Evolutionary conservation across 176 grass and related monocot genomes (phyloP).

Genomic region (Avena atlantica): DNA sequence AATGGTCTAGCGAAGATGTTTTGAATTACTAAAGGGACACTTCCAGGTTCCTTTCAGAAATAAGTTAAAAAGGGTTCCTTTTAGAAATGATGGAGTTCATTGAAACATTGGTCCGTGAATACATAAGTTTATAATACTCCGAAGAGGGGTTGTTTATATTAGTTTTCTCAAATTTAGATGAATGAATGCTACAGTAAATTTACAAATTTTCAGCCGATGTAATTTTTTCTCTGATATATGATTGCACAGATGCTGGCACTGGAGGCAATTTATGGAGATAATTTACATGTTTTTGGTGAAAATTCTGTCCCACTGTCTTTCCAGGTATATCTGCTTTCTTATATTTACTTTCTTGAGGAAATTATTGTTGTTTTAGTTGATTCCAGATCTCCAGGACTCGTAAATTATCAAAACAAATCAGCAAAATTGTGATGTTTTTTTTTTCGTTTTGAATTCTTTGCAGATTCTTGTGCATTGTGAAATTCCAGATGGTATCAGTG

Average conservation of each 20-base stretch:
- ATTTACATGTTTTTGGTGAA: constrained; percentile 33
- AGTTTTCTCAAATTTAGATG: background rate
- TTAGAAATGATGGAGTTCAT: background rate
- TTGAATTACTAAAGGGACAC: background rate
- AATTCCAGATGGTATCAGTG: constrained; percentile 46
- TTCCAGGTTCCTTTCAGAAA: background rate
- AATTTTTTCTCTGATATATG: constrained; percentile 6
- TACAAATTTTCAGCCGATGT: background rate
- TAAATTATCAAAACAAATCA: background rate
- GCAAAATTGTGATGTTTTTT: background rate
- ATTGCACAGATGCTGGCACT: constrained; percentile 40
- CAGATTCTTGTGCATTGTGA: constrained; percentile 45
- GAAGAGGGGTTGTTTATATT: background rate
- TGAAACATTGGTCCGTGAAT: background rate
- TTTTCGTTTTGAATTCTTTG: constrained; percentile 2
- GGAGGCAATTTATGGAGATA: constrained; percentile 63
- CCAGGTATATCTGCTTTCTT: constrained; percentile 40
- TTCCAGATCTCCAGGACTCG: background rate
- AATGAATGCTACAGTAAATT: background rate
- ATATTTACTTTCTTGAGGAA: background rate
- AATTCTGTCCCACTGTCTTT: constrained; percentile 48
- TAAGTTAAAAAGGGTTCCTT: background rate
- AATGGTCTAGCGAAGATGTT: background rate
- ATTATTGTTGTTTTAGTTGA: background rate
- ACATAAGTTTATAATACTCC: background rate